phyloP scores from a whole-genome alignment of 2,329 filamentous ascomycete genomes.

The Ustilaginoidea virens region DNA sequence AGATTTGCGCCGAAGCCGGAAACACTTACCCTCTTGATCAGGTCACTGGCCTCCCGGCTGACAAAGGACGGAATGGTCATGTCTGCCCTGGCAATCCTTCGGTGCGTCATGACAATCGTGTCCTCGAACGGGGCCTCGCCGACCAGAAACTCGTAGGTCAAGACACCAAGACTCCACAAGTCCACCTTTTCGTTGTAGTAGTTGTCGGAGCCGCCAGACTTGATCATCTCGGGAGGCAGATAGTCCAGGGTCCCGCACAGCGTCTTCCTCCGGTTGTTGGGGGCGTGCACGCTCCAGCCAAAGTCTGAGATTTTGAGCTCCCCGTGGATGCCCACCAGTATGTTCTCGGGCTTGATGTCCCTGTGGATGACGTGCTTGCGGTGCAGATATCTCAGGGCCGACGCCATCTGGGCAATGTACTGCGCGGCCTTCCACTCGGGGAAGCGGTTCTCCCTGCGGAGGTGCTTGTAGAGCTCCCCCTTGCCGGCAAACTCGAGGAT shows the following conservation, averaged over 20 bases:
- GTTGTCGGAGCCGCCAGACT: slow-evolving; percentile 63
- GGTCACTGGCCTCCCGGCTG: slow-evolving; percentile 74
- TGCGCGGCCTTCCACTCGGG: slow-evolving; percentile 54
- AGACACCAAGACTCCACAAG: slow-evolving; percentile 84
- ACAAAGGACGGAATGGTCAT: slow-evolving; percentile 89
- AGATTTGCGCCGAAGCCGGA: no score
- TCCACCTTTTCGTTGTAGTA: slow-evolving; percentile 94
- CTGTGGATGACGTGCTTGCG: slow-evolving; percentile 17
- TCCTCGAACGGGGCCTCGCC: slow-evolving; percentile 97
- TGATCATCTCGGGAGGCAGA: slow-evolving; percentile 94
- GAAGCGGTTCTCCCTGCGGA: slow-evolving; percentile 50
- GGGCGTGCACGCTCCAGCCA: slow-evolving; percentile 95
- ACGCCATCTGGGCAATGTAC: slow-evolving; percentile 58
- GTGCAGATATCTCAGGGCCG: slow-evolving; percentile 14
- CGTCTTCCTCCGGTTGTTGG: slow-evolving; percentile 82
- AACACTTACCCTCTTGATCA: slow-evolving; percentile 69
- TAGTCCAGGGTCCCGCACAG: slow-evolving; percentile 98
- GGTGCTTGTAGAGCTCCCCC: slow-evolving; percentile 57
- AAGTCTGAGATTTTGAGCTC: slow-evolving; percentile 99
- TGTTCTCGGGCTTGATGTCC: slow-evolving; percentile 20
- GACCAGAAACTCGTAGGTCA: slow-evolving; percentile 92
- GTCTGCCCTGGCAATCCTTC: slow-evolving; percentile 74
- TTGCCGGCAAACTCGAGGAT: slow-evolving; percentile 52
- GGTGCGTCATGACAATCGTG: slow-evolving; percentile 83
- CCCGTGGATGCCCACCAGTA: slow-evolving; percentile 61